Evolutionary conservation across 2,329 filamentous ascomycete genomes (phyloP), one percentile per base, ranked within the genome.

Genomic region (Fusarium zealandicum): DNA sequence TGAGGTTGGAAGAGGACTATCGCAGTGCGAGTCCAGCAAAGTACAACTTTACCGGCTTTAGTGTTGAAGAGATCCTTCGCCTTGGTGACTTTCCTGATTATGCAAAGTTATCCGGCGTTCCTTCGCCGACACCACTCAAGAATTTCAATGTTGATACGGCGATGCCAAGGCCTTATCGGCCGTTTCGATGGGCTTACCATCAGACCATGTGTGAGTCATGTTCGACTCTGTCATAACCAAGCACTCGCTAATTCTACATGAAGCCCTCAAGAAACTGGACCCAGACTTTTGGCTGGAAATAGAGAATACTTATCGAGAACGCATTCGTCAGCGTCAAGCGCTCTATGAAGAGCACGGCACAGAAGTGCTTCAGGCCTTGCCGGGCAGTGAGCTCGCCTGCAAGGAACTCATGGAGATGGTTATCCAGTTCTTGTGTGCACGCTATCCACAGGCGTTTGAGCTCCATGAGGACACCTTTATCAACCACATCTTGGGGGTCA

Each of bases 401-500:
- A 92, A 92, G 69, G 92, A 96, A 66, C 77, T 95, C 6, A 93
- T 95, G 90, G 92, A 96, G 72, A 92, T 93, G 85, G 82, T 80
- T 3, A 64, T 96, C 4, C 90, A 93, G 61, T 96, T 93, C 62
- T 73, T 93, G n/a, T 90, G 85, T 56, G 80, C 84, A 4, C 81
- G 91, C 4, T 96, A 96, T 67, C 91, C 92, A 0, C 82, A 86
- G 6, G 86, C 89, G 62, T 96, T 96, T 71, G 76, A 77, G 4
- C 69, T 91, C 0, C 75, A 84, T 16, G 82, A 80, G 4, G 81
- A 78, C 32, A 70, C 82, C 3, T 82, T 96, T 51, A 75, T 84
- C 57, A 96, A 96, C 70, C 72, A 71, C 28, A 88, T 96, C 28
- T 78, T 96, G 1, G 73, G 78, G 4, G 88, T 82, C 0, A 75